A percentile compares a stretch with the other conserved stretches of the same genome.
These are phyloP conservation scores for Cladosporium phlei DNA, from an alignment of 2,329 filamentous ascomycete genomes.

Conservation along the genomic window DNA sequence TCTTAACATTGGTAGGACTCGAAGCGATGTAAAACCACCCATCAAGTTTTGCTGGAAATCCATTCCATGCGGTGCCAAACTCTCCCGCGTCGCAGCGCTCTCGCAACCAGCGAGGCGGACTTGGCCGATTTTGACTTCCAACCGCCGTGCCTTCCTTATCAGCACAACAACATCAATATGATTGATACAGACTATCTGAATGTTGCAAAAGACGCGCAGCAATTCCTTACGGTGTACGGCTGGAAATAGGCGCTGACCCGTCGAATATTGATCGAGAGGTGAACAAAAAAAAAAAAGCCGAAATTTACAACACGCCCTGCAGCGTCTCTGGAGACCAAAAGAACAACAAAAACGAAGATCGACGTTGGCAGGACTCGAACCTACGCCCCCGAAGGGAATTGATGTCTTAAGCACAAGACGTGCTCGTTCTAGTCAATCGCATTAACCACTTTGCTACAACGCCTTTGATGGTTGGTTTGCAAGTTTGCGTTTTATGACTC, in stretches of 20 bases:
- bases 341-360: not conserved
- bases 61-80: no score
- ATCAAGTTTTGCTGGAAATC: no score
- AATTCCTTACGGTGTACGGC: no score
- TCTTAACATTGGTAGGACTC: no score
- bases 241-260: no score
- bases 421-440: slow-evolving; percentile 15
- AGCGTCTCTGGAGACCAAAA: not conserved
- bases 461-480: no score
- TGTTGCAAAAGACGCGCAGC: not conserved
- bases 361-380: slow-evolving; percentile 16
- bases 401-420: slow-evolving; percentile 1
- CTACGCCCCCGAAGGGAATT: slow-evolving; percentile 16
- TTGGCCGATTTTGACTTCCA: no score
- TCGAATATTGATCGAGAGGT: not conserved
- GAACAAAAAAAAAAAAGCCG: not conserved
- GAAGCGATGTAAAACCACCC: no score
- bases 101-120: no score
- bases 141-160: not conserved
- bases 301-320: not conserved
- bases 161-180: not conserved
- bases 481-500: no score
- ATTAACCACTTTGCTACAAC: slow-evolving; percentile 17
- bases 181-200: not conserved
- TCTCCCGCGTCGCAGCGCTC: no score